Percentiles rank a stretch among this genome's conserved stretches.
phyloP scores from a whole-genome alignment of 1,139 yeast genomes.

The Debaryomyces fabryi region DNA sequence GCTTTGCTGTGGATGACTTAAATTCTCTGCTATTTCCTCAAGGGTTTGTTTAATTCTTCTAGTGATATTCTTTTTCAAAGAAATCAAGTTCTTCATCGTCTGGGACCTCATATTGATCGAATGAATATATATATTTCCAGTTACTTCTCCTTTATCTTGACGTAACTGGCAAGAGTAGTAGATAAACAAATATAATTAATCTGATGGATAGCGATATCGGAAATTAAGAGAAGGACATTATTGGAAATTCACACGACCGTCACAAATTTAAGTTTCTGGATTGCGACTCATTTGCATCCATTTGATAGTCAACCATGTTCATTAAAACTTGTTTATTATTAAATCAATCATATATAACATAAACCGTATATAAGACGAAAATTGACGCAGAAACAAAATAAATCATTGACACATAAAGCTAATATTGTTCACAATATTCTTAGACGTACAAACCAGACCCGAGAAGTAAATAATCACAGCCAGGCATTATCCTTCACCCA shows the following conservation, averaged over 20 bases:
- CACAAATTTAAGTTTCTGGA: not conserved
- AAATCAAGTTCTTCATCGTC: conserved; percentile 20
- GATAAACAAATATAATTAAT: not conserved
- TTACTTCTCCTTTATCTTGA: not conserved
- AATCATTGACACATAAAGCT: conserved; percentile 7
- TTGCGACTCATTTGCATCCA: conserved; percentile 1
- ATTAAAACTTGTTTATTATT: not conserved
- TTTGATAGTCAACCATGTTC: not conserved
- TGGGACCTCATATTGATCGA: conserved; percentile 11
- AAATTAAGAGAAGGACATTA: not conserved
- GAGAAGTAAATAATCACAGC: not conserved
- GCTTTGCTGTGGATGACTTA: conserved; percentile 18
- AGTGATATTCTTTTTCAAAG: conserved; percentile 30
- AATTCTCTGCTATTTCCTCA: conserved; percentile 32
- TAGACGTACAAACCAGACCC: not conserved
- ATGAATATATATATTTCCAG: conserved; percentile 4
- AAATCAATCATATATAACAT: conserved; percentile 7
- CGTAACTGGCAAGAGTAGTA: not conserved
- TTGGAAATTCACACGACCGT: conserved; percentile 1
- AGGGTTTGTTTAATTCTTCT: conserved; percentile 32
- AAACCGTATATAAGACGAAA: conserved; percentile 1
- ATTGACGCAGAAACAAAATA: not conserved
- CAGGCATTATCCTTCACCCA: conserved; percentile 11
- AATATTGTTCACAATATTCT: not conserved
- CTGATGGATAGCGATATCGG: conserved; percentile 6